phyloP scores from a whole-genome alignment of 139 green algal genomes.

The Micractinium sp. region DNA sequence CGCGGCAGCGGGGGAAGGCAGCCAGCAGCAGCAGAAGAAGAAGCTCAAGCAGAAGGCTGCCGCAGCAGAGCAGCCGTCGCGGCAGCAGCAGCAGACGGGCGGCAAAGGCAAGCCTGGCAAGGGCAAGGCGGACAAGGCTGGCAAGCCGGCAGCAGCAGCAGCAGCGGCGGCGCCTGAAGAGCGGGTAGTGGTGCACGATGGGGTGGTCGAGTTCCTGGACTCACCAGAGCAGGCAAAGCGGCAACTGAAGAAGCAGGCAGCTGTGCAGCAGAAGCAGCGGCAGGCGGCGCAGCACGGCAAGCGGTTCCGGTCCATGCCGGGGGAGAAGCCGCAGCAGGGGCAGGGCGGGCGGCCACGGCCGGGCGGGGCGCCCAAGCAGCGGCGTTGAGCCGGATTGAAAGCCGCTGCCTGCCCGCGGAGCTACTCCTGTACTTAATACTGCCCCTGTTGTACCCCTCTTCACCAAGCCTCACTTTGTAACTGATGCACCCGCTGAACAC shows the following conservation, averaged over 20 bases:
- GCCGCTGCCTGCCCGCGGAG: neutral
- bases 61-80: neutral
- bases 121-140: neutral
- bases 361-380: neutral
- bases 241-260: constrained; percentile 17
- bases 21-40: neutral
- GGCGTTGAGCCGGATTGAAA: neutral
- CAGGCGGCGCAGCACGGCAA: constrained; percentile 9
- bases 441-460: too few relatives aligned
- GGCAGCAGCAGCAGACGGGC: constrained; percentile 4
- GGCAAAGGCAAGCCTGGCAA: neutral
- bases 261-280: neutral
- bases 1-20: neutral
- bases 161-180: neutral
- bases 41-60: neutral
- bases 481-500: too few relatives aligned
- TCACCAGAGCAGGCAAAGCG: neutral
- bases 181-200: constrained; percentile 21
- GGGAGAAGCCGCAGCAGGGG: neutral
- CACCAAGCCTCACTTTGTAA: too few relatives aligned
- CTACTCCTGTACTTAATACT: neutral
- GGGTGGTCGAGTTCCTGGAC: constrained; percentile 32
- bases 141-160: neutral
- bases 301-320: neutral
- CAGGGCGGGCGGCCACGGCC: neutral